Base-by-base conservation (phyloP, 306 rosid genomes). In the Dicorynia guianensis region DNA sequence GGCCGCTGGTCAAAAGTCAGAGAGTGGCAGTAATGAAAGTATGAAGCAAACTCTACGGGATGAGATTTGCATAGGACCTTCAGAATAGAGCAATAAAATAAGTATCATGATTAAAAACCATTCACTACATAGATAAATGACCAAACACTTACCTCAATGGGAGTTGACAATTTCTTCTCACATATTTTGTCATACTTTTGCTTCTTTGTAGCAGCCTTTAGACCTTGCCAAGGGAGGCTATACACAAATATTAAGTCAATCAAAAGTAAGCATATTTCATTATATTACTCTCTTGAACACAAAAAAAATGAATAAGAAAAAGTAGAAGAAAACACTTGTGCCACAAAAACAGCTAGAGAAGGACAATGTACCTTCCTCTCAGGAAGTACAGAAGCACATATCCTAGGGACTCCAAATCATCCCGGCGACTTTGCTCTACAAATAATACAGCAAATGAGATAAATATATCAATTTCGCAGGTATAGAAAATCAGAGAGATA, bases 221-320 rank as follows among this genome's bases (percentile, higher is more conserved):
- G 89, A 82, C 96, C 96, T 88, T 95, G 99, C 99, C 99, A 95
- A 39, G 99, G 99, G 85, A 95, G 99, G 84, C 99, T 95, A 57
- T 61, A 79, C 48, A 71, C 75, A 75, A 63, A 83, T 52, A 81
- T 40, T 33, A 6, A 66, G 55, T 63, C 66, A 67, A 58, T 15
- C 43, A 48, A 38, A 60, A 76, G 71, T 55, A 43, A 73, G 38
- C 33, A 34, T 18, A 77, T 69, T 73, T 34, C 62, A 65, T 56
- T 65, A 50, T 42, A 42, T 40, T n/a, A 19, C 58, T 53, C 70
- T 39, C 69, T 69, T 53, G 34, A 38, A 7, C 39, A 52, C 33
- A 34, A 38, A 58, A 4, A 64, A 25, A 25, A 25, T 25, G 30
- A 25, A 25, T 1, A 25, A 1, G 2, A 25, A 25, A 25, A 25